Base-by-base conservation (phyloP, 202 grass and related monocot species). In the Zizania palustris region DNA sequence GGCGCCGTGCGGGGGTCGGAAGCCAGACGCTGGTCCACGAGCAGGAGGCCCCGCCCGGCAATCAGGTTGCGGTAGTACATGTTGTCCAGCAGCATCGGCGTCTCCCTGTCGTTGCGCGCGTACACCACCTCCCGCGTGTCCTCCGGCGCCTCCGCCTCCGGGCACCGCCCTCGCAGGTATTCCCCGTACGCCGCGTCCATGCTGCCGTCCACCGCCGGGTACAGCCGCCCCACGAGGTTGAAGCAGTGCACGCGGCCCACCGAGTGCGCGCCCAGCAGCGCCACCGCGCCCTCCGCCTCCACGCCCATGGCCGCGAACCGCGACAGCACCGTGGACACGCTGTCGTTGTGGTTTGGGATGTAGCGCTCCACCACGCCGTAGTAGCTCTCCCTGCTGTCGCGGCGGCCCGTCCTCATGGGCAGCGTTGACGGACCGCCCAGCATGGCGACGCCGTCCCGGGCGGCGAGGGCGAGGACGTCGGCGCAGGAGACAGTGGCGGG, bases 161-260 rank as follows among this genome's bases (percentile, higher is more conserved):
- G 86, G 74, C 92, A 96, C 28, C 87, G 63, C 3, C 41, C 22
- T 0, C 80, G 75, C 5, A 96, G 89, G 72, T 96, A 91, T 11
- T 44, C 57, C 2, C 80, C 84, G 65, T 92, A 91, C 0, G 55
- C 78, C 1, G 79, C 78, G 54, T 90, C 85, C 1, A 96, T 14
- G 46, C 39, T 72, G 9, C 60, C 71, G 73, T 96, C 92, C 20
- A 90, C 41, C 7, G 62, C 35, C 9, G 92, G 92, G 79, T 96
- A 90, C 34, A 96, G 81, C 22, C 89, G 9, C 1, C 5, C 72
- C 1, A 92, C 92, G 1, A 96, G 78, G 78, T 96, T 96, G 66
- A 28, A 42, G 68, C 89, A 96, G 75, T 96, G 92, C 0, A 91
- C 90, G 45, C 86, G 84, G 9, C 92, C 92, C 1, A 96, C 89